A percentile compares a stretch with the other conserved stretches of the same genome.
Evolutionary conservation across 257 asterid species (phyloP).

Genomic region (Solanum megistacrolobum): DNA sequence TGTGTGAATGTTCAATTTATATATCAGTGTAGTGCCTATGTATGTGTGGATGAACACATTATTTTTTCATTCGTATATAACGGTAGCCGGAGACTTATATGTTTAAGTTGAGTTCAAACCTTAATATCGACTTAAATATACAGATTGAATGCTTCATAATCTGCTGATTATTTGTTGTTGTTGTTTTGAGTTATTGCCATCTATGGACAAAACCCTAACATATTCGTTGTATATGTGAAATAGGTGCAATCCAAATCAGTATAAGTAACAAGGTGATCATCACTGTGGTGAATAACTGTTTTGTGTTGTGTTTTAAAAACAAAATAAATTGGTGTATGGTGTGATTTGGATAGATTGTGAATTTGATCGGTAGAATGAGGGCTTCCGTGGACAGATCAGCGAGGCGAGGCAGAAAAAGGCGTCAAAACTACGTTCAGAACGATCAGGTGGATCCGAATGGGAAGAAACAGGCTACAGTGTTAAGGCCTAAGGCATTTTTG

Average conservation of each 20-base stretch:
- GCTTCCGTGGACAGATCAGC: slow-evolving; percentile 17
- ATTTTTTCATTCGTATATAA: not conserved
- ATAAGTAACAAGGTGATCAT: not conserved
- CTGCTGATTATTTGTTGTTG: not conserved
- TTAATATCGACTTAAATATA: not conserved
- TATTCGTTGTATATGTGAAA: not conserved
- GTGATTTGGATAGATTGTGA: slow-evolving; percentile 13
- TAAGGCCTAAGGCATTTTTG: slow-evolving; percentile 39
- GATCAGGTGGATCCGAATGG: slow-evolving; percentile 29
- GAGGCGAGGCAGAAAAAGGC: slow-evolving; percentile 65
- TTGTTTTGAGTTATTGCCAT: not conserved
- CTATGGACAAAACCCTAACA: not conserved
- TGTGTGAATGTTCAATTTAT: not conserved
- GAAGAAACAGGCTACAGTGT: slow-evolving; percentile 26
- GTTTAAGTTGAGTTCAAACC: not conserved
- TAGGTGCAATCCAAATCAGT: not conserved
- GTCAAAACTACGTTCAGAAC: slow-evolving; percentile 28
- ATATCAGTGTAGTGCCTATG: not conserved
- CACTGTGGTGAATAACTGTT: not conserved
- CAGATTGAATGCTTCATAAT: not conserved
- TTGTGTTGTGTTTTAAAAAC: not conserved
- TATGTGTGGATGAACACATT: not conserved
- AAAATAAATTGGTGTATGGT: not conserved
- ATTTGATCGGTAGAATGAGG: slow-evolving; percentile 29
- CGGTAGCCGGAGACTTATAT: not conserved